Conservation (phyloP, 805 yeast species). For the Allodekkera sacchari region DNA sequence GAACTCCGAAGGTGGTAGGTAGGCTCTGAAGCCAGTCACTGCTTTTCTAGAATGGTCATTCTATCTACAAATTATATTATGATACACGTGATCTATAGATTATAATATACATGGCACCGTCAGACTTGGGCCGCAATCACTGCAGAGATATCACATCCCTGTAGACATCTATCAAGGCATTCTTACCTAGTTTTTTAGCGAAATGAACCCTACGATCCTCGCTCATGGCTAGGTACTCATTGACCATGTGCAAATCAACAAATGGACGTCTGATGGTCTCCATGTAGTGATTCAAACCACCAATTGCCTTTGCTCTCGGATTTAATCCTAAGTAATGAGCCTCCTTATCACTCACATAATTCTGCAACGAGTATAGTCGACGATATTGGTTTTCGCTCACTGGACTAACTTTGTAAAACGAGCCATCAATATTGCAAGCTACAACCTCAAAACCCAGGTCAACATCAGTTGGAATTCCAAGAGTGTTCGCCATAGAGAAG, state of each 20-base stretch:
- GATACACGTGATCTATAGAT: not conserved
- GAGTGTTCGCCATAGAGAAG: conserved; percentile 23
- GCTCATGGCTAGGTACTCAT: conserved; percentile 43
- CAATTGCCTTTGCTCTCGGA: conserved; percentile 58
- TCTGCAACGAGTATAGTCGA: conserved; percentile 76
- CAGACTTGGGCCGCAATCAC: conserved; percentile 6
- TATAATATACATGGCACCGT: not conserved
- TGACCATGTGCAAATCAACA: conserved; percentile 53
- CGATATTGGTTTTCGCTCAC: conserved; percentile 69
- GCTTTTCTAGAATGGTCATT: too few relatives aligned
- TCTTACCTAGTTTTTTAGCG: conserved; percentile 50
- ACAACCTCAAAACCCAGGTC: conserved; percentile 44
- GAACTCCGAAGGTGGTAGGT: too few relatives aligned
- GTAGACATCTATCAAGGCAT: conserved; percentile 54
- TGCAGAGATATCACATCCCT: conserved; percentile 41
- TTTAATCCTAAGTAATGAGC: conserved; percentile 71
- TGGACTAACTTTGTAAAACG: conserved; percentile 66
- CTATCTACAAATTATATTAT: too few relatives aligned
- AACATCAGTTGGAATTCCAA: conserved; percentile 21
- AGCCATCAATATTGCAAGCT: conserved; percentile 76
- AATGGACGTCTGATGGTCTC: conserved; percentile 49
- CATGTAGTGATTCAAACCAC: conserved; percentile 25
- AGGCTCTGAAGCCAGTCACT: too few relatives aligned
- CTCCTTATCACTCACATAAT: conserved; percentile 75
- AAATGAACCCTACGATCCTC: conserved; percentile 48